Conservation (phyloP, 345 rosid species). For the Salix koriyanagi region DNA sequence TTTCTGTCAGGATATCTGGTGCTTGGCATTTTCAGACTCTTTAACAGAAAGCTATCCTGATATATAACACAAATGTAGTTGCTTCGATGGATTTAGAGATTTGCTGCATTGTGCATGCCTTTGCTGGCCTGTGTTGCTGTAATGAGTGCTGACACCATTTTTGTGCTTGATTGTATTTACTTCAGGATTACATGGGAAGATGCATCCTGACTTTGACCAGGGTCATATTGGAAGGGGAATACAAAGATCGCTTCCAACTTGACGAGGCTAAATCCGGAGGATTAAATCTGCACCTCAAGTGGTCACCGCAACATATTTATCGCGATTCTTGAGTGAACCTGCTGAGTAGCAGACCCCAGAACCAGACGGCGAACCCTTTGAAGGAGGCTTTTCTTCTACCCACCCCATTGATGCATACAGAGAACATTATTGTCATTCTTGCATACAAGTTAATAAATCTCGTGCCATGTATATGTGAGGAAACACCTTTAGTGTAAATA, state of each 20-base stretch:
- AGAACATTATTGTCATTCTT: neutral
- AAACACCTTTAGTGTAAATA: constrained; percentile 12
- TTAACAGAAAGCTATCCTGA: neutral
- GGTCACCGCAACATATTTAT: constrained; percentile 85
- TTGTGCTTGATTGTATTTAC: neutral
- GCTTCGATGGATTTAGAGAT: neutral
- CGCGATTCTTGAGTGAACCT: constrained; percentile 51
- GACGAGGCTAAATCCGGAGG: constrained; percentile 74
- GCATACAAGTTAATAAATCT: neutral
- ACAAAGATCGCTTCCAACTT: constrained; percentile 50
- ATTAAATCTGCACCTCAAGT: constrained; percentile 66
- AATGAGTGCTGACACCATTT: neutral
- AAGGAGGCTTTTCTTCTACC: neutral
- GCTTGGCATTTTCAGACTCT: neutral
- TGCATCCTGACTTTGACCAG: constrained; percentile 92
- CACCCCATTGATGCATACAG: neutral
- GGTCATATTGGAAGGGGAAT: constrained; percentile 88
- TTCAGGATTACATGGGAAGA: constrained; percentile 91
- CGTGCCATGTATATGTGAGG: neutral
- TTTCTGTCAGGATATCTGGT: neutral
- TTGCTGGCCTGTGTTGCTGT: neutral
- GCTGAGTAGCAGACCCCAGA: neutral
- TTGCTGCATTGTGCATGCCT: neutral
- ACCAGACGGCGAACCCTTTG: neutral
- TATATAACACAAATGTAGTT: neutral